These are phyloP conservation scores for Pyricularia sp. DNA, from an alignment of 2,329 filamentous ascomycete species.

Conservation along the genomic window DNA sequence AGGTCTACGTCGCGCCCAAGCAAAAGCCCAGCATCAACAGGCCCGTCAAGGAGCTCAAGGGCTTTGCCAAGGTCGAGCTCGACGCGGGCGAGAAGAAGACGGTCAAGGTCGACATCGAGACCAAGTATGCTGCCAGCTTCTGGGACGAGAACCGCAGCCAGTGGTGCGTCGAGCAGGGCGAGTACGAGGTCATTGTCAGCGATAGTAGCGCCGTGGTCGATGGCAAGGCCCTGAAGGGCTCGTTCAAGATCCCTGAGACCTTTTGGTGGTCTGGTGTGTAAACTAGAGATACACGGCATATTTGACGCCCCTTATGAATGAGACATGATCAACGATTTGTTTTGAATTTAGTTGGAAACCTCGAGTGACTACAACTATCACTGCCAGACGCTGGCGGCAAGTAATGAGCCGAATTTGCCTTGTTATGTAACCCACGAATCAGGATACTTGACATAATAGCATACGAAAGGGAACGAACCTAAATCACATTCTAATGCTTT, in stretches of 20 bases:
- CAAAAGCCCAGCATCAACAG: slow-evolving; percentile 44
- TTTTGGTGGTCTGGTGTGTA: slow-evolving; percentile 55
- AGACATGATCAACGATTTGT: background rate
- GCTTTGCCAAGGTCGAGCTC: slow-evolving; percentile 41
- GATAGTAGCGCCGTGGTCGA: slow-evolving; percentile 39
- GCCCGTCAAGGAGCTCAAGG: slow-evolving; percentile 50
- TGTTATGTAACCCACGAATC: background rate
- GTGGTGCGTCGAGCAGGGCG: slow-evolving; percentile 54
- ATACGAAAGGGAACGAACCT: background rate
- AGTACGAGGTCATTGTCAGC: slow-evolving; percentile 49
- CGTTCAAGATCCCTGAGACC: slow-evolving; percentile 46
- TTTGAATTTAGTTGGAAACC: background rate
- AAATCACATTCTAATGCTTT: background rate
- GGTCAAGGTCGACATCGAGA: slow-evolving; percentile 27
- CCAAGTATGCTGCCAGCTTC: slow-evolving; percentile 53
- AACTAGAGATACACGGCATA: background rate
- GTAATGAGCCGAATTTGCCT: background rate
- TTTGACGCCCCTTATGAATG: background rate
- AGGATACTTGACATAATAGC: background rate
- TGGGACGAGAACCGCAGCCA: slow-evolving; percentile 55
- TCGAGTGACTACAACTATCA: background rate
- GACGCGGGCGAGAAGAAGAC: background rate
- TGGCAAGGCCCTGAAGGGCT: slow-evolving; percentile 31
- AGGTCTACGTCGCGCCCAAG: slow-evolving; percentile 40
- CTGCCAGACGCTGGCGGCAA: background rate